Evolutionary conservation across 2,329 filamentous ascomycete genomes (phyloP).

Genomic region (Aspergillus eucalypticola): DNA sequence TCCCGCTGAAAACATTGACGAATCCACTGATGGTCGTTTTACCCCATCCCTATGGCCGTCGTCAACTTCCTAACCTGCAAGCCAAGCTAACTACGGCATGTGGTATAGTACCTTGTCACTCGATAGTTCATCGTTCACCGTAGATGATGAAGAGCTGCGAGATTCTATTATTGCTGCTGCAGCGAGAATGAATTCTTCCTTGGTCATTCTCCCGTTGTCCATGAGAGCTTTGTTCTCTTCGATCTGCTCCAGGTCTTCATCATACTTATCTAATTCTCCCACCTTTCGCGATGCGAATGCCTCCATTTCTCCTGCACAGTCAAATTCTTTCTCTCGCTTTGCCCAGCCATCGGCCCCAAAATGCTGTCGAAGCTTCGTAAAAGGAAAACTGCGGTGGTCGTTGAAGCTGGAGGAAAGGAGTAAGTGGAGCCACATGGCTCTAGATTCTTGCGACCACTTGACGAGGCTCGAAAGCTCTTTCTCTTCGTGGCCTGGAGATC

Average conservation of each 20-base stretch:
- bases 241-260: slow-evolving; percentile 33
- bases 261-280: slow-evolving; percentile 32
- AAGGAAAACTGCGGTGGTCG: slow-evolving; percentile 33
- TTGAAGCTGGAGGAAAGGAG: slow-evolving; percentile 36
- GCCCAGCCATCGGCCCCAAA: slow-evolving; percentile 23
- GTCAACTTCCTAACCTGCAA: too few relatives aligned
- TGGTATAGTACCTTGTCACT: too few relatives aligned
- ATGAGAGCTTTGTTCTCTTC: slow-evolving; percentile 32
- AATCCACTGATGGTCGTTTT: too few relatives aligned
- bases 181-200: slow-evolving; percentile 22
- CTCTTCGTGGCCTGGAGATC: slow-evolving; percentile 25
- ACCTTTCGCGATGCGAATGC: slow-evolving; percentile 30
- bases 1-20: too few relatives aligned
- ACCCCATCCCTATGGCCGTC: too few relatives aligned
- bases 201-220: slow-evolving; percentile 31
- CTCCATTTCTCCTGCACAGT: slow-evolving; percentile 21
- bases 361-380: slow-evolving; percentile 28
- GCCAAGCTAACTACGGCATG: too few relatives aligned
- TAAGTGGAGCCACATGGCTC: slow-evolving; percentile 42
- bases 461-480: slow-evolving; percentile 36
- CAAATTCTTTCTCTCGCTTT: slow-evolving; percentile 23
- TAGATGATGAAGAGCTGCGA: too few relatives aligned
- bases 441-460: slow-evolving; percentile 35
- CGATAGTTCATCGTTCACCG: too few relatives aligned
- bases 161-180: background rate